Evolutionary conservation across 2,329 filamentous ascomycete species (phyloP).

Genomic region (Elsinoe batatas): DNA sequence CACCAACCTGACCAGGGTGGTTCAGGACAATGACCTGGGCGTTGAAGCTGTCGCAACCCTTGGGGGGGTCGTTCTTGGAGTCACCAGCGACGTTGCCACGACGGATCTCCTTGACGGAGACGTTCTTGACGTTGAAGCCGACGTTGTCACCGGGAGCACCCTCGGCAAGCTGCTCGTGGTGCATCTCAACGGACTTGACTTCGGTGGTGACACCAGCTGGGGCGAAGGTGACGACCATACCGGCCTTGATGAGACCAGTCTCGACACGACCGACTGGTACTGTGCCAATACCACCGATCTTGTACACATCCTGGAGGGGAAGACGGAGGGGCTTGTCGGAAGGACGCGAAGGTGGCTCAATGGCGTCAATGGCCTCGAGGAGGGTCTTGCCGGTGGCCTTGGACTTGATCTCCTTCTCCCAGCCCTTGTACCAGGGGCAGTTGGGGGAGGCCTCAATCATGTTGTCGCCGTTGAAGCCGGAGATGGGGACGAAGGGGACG

Average conservation of each 20-base stretch:
- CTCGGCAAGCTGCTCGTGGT: conserved; percentile 96
- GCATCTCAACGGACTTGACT: conserved; percentile 99
- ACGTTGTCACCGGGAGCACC: conserved; percentile 99
- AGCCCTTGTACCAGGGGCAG: conserved; percentile 99
- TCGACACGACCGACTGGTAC: conserved; percentile 99
- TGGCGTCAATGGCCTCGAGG: conserved; percentile 95
- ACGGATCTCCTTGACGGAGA: conserved; percentile 99
- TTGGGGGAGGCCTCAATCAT: conserved; percentile 85
- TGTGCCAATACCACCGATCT: conserved; percentile 99
- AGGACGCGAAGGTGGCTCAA: conserved; percentile 85
- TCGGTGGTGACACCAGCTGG: conserved; percentile 99
- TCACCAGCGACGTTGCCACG: conserved; percentile 99
- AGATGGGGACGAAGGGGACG: conserved; percentile 98
- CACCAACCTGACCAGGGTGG: conserved; percentile 99
- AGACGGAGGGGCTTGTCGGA: conserved; percentile 99
- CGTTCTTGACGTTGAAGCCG: conserved; percentile 99
- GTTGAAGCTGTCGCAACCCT: conserved; percentile 86
- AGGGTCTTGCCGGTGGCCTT: conserved; percentile 94
- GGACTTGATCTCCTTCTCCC: conserved; percentile 96
- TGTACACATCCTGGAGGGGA: conserved; percentile 99
- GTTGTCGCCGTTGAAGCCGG: conserved; percentile 99
- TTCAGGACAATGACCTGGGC: conserved; percentile 99
- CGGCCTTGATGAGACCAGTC: conserved; percentile 88
- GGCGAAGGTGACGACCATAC: conserved; percentile 96
- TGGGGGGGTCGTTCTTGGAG: conserved; percentile 98